Conservation (phyloP, 176 grass and related monocot species). For the Oryza meridionalis region DNA sequence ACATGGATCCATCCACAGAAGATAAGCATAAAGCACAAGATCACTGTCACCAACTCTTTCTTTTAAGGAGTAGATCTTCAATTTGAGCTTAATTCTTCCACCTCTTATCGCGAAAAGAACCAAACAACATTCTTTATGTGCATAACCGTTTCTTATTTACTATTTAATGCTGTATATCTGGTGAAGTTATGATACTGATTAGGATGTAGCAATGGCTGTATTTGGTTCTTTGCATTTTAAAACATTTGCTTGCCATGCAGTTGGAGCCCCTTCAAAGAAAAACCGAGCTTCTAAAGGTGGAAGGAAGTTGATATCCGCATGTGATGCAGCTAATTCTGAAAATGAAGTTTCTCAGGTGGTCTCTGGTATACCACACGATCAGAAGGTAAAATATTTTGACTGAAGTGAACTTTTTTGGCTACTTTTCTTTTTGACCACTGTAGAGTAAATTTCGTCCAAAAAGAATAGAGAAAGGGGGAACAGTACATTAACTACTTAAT, state of each 20-base stretch:
- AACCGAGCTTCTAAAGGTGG: slow-evolving; percentile 20
- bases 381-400: slow-evolving; percentile 36
- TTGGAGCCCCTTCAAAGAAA: slow-evolving; percentile 38
- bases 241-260: slow-evolving; percentile 32
- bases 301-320: slow-evolving; percentile 28
- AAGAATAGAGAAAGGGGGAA: neutral
- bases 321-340: slow-evolving; percentile 33
- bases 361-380: neutral
- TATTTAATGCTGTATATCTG: neutral
- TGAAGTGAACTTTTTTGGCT: slow-evolving; percentile 7
- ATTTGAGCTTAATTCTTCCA: neutral
- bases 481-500: neutral
- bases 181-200: slow-evolving; percentile 8
- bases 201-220: slow-evolving; percentile 1
- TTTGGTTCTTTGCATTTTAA: slow-evolving; percentile 21
- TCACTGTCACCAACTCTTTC: neutral
- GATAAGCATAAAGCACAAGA: neutral
- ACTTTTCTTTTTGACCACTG: neutral
- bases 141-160: neutral
- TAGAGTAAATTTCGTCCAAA: slow-evolving; percentile 11
- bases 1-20: neutral
- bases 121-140: neutral
- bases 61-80: neutral
- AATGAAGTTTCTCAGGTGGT: slow-evolving; percentile 34
- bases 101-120: neutral